phyloP scores from a whole-genome alignment of 163 green algal species.

The Chlorella variabilis region DNA sequence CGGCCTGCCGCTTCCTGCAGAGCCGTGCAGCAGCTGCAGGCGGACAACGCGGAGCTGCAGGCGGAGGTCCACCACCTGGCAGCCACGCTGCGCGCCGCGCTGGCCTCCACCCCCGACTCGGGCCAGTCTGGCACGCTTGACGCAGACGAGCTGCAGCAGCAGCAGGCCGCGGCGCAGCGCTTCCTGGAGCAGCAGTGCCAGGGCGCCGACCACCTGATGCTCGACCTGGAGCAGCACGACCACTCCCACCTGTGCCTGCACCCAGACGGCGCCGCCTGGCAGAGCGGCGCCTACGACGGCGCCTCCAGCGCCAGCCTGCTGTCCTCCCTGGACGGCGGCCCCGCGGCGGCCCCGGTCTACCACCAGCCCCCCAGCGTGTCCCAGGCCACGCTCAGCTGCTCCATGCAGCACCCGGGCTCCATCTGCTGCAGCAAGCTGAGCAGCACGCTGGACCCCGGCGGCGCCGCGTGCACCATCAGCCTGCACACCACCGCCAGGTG shows the following conservation, averaged over 20 bases:
- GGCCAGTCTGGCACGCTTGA: background rate
- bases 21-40: slow-evolving; percentile 21
- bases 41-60: slow-evolving; percentile 28
- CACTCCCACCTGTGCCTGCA: background rate
- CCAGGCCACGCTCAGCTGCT: slow-evolving; percentile 28
- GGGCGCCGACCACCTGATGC: background rate
- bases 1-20: background rate
- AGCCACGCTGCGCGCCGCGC: slow-evolving; percentile 14
- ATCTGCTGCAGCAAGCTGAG: slow-evolving; percentile 47
- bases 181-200: background rate
- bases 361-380: slow-evolving; percentile 25
- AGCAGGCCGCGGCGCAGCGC: too few species aligned
- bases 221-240: background rate
- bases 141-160: background rate
- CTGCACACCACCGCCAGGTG: slow-evolving; percentile 46
- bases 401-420: slow-evolving; percentile 41
- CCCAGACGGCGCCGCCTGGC: background rate
- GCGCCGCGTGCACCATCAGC: slow-evolving; percentile 28
- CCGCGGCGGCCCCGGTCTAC: slow-evolving; percentile 7
- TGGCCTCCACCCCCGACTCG: background rate
- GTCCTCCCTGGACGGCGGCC: slow-evolving; percentile 1
- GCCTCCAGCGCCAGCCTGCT: background rate
- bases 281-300: background rate
- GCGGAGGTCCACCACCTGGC: slow-evolving; percentile 26
- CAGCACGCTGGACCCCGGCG: slow-evolving; percentile 3